phyloP scores from a whole-genome alignment of 305 asterid genomes.

The Solanum hybrid region DNA sequence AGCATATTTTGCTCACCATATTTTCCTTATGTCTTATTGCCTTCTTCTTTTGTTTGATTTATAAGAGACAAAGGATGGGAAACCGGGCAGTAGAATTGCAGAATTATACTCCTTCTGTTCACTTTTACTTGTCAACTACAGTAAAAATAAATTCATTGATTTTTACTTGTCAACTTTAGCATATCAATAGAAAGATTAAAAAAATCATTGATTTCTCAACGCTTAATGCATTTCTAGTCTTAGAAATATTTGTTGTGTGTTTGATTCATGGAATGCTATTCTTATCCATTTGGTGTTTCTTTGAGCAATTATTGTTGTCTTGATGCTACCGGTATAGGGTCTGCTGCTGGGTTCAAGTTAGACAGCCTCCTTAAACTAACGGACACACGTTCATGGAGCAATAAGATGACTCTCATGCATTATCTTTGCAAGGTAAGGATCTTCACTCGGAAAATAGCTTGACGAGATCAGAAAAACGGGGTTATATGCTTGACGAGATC shows the following conservation, averaged over 20 bases:
- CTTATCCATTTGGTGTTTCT: background rate
- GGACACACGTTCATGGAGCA: slow-evolving; percentile 74
- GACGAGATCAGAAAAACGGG: background rate
- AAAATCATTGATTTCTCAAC: background rate
- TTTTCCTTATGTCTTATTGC: background rate
- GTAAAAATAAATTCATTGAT: background rate
- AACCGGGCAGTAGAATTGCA: background rate
- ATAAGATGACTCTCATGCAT: slow-evolving; percentile 83
- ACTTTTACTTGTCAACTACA: background rate
- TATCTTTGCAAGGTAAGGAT: slow-evolving; percentile 72
- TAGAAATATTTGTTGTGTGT: background rate
- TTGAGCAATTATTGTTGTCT: background rate
- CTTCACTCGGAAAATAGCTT: background rate
- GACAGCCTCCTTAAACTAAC: slow-evolving; percentile 87
- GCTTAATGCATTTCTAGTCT: background rate
- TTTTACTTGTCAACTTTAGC: background rate
- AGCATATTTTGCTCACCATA: background rate
- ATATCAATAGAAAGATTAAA: background rate
- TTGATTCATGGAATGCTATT: background rate
- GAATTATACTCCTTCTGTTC: background rate
- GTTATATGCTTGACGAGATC: background rate
- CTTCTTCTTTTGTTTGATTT: background rate
- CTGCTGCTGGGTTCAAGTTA: slow-evolving; percentile 86
- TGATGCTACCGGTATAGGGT: slow-evolving; percentile 36
- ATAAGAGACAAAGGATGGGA: background rate